phyloP scores from a whole-genome alignment of 2,329 filamentous ascomycete genomes.

The Scedosporium minutisporum region DNA sequence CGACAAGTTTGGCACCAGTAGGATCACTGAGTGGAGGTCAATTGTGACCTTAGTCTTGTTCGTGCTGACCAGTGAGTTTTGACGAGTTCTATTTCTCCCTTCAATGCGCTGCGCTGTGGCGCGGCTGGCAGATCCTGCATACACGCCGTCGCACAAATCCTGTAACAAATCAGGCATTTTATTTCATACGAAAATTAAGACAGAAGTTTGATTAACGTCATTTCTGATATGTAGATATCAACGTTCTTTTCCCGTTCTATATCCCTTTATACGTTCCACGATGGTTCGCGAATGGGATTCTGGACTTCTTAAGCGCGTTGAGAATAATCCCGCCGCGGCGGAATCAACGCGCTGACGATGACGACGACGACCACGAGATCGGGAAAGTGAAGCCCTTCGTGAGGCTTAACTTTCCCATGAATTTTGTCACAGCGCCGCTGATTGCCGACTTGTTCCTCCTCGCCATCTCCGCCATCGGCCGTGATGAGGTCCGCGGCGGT shows the following conservation, averaged over 20 bases:
- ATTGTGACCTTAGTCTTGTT: constrained; percentile 63
- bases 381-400: constrained; percentile 30
- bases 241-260: constrained; percentile 60
- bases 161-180: background rate
- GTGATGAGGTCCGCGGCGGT: constrained; percentile 57
- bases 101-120: no score
- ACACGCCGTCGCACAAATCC: background rate
- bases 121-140: no score
- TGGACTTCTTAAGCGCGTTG: constrained; percentile 22
- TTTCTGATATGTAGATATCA: constrained; percentile 40
- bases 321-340: constrained; percentile 43
- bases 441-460: constrained; percentile 64
- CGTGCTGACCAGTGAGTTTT: constrained; percentile 55
- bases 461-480: constrained; percentile 58
- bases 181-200: no score
- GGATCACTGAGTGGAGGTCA: constrained; percentile 56
- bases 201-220: no score
- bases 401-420: constrained; percentile 51
- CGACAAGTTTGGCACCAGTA: background rate
- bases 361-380: constrained; percentile 15
- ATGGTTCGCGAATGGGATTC: constrained; percentile 31
- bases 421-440: constrained; percentile 61
- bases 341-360: constrained; percentile 4
- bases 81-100: background rate
- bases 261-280: constrained; percentile 53